Conservation (phyloP, 2,329 filamentous ascomycete species). For the Rugonectria rugulosa region DNA sequence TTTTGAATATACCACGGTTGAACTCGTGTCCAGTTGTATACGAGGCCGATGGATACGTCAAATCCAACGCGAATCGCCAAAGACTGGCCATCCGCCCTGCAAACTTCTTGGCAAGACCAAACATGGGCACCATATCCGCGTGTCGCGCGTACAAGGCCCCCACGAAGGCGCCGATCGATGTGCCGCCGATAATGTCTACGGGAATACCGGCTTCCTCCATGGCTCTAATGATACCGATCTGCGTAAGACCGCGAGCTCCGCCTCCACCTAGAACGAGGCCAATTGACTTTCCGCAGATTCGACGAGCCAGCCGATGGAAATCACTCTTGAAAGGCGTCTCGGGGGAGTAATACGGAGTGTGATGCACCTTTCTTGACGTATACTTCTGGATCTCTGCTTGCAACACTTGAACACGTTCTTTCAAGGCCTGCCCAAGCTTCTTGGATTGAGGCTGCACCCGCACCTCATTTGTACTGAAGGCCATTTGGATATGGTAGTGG, state of each 20-base stretch:
- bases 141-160: conserved; percentile 95
- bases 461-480: conserved; percentile 78
- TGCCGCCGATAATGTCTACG: conserved; percentile 93
- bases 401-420: conserved; percentile 90
- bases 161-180: conserved; percentile 95
- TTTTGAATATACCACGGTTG: conserved; percentile 98
- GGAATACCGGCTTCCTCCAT: conserved; percentile 96
- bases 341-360: conserved; percentile 86
- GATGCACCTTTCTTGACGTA: conserved; percentile 89
- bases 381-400: conserved; percentile 99
- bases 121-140: conserved; percentile 96
- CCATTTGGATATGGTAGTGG: conserved; percentile 98
- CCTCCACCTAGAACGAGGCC: conserved; percentile 94
- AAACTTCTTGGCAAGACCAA: conserved; percentile 96
- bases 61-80: conserved; percentile 95
- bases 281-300: conserved; percentile 92
- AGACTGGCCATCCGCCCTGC: conserved; percentile 98
- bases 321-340: conserved; percentile 96
- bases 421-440: conserved; percentile 83
- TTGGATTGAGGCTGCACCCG: conserved; percentile 78
- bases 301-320: conserved; percentile 89
- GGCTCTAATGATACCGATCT: conserved; percentile 92
- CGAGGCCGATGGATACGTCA: conserved; percentile 95
- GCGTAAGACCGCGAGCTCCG: conserved; percentile 88
- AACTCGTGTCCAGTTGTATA: conserved; percentile 99